phyloP scores from a whole-genome alignment of 768 basidiomycete species.

The Macrocybe gigantea region DNA sequence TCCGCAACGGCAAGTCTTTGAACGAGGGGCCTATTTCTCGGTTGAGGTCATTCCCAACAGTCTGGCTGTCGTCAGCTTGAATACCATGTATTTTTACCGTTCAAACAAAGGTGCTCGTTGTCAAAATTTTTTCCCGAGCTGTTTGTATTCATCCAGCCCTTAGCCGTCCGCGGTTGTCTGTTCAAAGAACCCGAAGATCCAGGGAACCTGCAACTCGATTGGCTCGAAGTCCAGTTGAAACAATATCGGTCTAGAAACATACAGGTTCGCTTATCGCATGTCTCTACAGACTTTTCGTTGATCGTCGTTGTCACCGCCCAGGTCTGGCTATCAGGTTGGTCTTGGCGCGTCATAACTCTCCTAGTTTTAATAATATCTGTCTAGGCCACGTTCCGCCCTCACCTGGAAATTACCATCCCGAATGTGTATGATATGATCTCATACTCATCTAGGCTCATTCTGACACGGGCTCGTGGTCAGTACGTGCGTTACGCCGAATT shows the following conservation, averaged over 20 bases:
- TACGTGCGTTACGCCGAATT: constrained; percentile 70
- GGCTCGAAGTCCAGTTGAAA: constrained; percentile 82
- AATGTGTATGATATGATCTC: constrained; percentile 56
- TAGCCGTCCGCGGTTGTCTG: constrained; percentile 74
- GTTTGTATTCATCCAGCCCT: constrained; percentile 8
- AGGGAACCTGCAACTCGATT: constrained; percentile 85
- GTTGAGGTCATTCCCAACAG: constrained; percentile 72
- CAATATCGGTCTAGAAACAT: constrained; percentile 62
- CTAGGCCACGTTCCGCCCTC: constrained; percentile 85
- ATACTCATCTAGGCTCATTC: constrained; percentile 4
- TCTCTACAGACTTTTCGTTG: neutral
- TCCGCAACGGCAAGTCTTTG: constrained; percentile 73
- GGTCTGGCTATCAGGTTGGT: constrained; percentile 43
- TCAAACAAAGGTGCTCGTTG: constrained; percentile 65
- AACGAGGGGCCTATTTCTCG: constrained; percentile 81
- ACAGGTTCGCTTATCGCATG: constrained; percentile 47
- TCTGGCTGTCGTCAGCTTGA: constrained; percentile 78
- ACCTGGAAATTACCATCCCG: constrained; percentile 73
- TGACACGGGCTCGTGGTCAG: constrained; percentile 20
- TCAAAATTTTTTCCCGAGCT: constrained; percentile 1
- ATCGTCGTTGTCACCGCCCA: constrained; percentile 6
- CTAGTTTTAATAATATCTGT: constrained; percentile 9
- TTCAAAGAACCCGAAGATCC: constrained; percentile 64
- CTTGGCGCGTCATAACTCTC: constrained; percentile 3
- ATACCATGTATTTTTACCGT: constrained; percentile 90